Evolutionary conservation across 2,329 filamentous ascomycete genomes (phyloP).

Genomic region (Endothia cerciana): DNA sequence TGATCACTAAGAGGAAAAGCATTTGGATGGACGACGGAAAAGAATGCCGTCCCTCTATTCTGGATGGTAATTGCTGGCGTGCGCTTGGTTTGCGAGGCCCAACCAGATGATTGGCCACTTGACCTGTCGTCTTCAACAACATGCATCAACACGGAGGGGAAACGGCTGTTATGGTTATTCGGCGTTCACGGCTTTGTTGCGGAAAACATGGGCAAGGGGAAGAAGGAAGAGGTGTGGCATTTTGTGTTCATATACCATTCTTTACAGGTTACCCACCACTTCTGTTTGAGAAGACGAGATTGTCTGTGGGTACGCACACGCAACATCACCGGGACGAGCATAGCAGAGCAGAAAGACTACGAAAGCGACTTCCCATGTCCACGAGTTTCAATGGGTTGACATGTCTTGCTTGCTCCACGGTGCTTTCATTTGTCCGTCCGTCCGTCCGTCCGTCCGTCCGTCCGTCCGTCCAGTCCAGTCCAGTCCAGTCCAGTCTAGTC

Average conservation of each 20-base stretch:
- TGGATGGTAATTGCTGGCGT: not conserved
- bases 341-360: not conserved
- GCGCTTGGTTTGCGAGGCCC: not conserved
- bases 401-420: too few species aligned
- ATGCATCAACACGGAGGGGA: constrained; percentile 9
- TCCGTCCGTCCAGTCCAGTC: too few species aligned
- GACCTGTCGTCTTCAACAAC: constrained; percentile 13
- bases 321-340: constrained; percentile 6
- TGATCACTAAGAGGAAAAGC: not conserved
- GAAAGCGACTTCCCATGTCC: not conserved
- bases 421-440: too few species aligned
- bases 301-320: not conserved
- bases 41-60: not conserved
- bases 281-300: constrained; percentile 8
- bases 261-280: constrained; percentile 6
- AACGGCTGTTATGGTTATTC: not conserved
- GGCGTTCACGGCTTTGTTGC: constrained; percentile 20
- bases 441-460: too few species aligned
- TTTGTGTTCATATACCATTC: constrained; percentile 25
- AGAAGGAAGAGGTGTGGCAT: constrained; percentile 14
- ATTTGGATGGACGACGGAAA: not conserved
- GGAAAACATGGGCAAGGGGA: constrained; percentile 12
- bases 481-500: too few species aligned
- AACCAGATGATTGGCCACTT: not conserved
- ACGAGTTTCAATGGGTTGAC: not conserved